phyloP scores from a whole-genome alignment of 768 basidiomycete genomes.

The Tulasnella sp. region DNA sequence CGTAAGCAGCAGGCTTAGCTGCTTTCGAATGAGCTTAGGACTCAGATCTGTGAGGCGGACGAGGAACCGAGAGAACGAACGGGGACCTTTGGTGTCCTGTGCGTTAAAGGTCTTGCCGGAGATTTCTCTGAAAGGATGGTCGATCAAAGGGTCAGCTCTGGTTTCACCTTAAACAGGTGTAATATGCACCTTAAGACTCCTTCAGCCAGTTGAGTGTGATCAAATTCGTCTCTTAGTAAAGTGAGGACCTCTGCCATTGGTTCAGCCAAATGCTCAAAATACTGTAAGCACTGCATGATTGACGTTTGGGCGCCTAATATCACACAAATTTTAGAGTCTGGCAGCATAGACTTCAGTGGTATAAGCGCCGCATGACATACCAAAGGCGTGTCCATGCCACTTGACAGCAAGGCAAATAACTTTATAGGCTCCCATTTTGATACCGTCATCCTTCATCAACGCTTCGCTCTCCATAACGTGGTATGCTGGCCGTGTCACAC shows the following conservation, averaged over 20 bases:
- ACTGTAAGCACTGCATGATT: slow-evolving; percentile 86
- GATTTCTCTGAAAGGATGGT: slow-evolving; percentile 51
- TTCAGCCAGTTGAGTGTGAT: slow-evolving; percentile 79
- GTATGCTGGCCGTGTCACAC: slow-evolving; percentile 80
- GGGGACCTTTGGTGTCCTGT: slow-evolving; percentile 78
- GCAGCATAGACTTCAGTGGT: neutral
- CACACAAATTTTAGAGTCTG: neutral
- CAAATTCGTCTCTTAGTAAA: slow-evolving; percentile 71
- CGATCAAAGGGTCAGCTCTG: neutral
- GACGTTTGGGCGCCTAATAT: slow-evolving; percentile 55
- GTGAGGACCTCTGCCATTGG: slow-evolving; percentile 86
- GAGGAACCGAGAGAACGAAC: slow-evolving; percentile 77
- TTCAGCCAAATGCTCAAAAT: slow-evolving; percentile 89
- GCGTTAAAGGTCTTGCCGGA: slow-evolving; percentile 62
- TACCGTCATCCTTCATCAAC: slow-evolving; percentile 71
- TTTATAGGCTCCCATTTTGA: slow-evolving; percentile 70
- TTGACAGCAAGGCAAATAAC: slow-evolving; percentile 88
- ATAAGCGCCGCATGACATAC: slow-evolving; percentile 27
- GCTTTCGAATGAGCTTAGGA: slow-evolving; percentile 75
- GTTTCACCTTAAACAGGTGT: neutral
- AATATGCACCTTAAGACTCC: slow-evolving; percentile 54
- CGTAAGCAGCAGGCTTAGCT: slow-evolving; percentile 69
- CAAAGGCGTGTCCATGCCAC: slow-evolving; percentile 70
- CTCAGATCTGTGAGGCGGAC: slow-evolving; percentile 66
- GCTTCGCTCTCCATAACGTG: slow-evolving; percentile 74